phyloP scores from a whole-genome alignment of 108 stramenopile genomes.

The Skeletonema tropicum region DNA sequence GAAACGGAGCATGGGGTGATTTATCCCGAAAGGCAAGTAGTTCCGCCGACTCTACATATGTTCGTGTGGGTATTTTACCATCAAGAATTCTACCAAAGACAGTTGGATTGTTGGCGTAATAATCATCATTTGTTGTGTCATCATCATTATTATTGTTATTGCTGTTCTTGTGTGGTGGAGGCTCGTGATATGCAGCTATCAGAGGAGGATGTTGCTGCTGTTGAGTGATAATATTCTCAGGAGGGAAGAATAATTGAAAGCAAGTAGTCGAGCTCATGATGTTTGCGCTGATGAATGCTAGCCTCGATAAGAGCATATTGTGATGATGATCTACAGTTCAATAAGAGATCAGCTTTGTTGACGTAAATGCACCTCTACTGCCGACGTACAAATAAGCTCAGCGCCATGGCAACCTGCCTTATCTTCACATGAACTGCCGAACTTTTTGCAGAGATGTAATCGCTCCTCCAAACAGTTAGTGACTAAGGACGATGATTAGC shows the following conservation, averaged over 20 bases:
- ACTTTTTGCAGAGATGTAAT: no score
- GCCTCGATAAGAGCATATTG: background rate
- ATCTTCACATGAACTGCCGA: no score
- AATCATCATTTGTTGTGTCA: constrained; percentile 7
- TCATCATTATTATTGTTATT: background rate
- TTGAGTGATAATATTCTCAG: background rate
- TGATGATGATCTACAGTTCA: no score
- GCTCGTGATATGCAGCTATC: constrained; percentile 19
- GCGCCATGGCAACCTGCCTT: no score
- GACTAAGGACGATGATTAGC: no score
- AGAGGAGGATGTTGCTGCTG: constrained; percentile 17
- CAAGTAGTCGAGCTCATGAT: background rate
- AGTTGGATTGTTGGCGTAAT: constrained; percentile 63
- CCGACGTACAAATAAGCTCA: no score
- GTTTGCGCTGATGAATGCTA: background rate
- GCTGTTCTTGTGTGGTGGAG: constrained; percentile 8
- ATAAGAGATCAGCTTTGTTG: no score
- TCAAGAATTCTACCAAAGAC: constrained; percentile 75
- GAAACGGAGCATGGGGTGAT: constrained; percentile 57
- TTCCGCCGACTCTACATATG: constrained; percentile 42
- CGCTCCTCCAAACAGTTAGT: no score
- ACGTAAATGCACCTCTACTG: no score
- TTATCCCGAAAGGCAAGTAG: constrained; percentile 68
- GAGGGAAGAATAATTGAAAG: background rate
- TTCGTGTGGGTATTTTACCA: constrained; percentile 50